These are phyloP conservation scores for Cyclanthera cordifolia DNA, from an alignment of 306 rosid genomes.

Conservation along the genomic window DNA sequence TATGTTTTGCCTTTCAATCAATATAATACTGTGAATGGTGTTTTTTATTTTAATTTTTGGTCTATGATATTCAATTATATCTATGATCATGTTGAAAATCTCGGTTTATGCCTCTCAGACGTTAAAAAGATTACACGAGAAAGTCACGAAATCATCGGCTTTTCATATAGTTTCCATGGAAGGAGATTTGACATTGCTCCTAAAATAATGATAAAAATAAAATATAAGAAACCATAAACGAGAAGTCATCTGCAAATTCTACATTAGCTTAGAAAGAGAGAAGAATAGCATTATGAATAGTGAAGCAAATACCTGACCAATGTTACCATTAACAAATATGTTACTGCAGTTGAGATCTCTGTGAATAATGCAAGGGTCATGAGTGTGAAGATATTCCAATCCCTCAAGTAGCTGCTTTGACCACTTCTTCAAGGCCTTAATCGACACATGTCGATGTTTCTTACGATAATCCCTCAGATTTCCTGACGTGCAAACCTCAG, in stretches of 20 bases:
- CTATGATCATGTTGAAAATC: too few relatives aligned
- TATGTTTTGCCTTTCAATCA: not conserved
- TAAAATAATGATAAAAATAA: not conserved
- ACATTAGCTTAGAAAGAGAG: not conserved
- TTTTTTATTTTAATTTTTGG: too few relatives aligned
- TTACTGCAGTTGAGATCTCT: constrained; percentile 94
- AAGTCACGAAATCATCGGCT: not conserved
- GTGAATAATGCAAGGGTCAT: constrained; percentile 85
- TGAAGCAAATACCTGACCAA: constrained; percentile 50
- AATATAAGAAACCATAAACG: not conserved
- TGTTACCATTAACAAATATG: constrained; percentile 77
- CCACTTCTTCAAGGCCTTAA: constrained; percentile 89
- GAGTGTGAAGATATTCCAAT: constrained; percentile 78
- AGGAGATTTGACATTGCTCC: not conserved
- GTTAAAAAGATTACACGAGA: not conserved
- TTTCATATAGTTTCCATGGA: not conserved
- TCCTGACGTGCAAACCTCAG: constrained; percentile 81
- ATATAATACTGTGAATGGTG: too few relatives aligned
- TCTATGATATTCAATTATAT: too few relatives aligned
- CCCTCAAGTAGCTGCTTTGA: constrained; percentile 83
- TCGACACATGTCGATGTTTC: constrained; percentile 74
- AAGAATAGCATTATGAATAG: not conserved
- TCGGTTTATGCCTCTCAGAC: not conserved
- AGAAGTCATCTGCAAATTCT: not conserved
- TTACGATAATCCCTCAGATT: constrained; percentile 75